Evolutionary conservation across 306 rosid species (phyloP).

Genomic region (Dalbergia cultrata): DNA sequence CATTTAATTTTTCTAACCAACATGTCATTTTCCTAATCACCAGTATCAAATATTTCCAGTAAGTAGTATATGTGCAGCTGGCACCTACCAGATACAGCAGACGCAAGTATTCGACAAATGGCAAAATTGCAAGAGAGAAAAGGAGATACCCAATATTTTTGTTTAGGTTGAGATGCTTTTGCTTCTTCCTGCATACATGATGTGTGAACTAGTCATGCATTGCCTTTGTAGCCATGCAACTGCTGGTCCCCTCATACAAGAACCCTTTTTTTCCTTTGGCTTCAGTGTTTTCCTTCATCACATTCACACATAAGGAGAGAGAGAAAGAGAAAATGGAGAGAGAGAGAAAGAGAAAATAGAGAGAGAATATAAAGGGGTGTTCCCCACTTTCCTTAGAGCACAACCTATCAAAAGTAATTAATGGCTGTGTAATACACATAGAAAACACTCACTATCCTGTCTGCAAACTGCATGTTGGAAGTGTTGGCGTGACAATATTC

Average conservation of each 20-base stretch:
- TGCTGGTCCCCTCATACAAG: constrained; percentile 71
- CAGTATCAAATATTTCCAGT: constrained; percentile 58
- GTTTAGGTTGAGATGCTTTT: constrained; percentile 50
- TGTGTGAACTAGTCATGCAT: constrained; percentile 50
- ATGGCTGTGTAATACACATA: constrained; percentile 62
- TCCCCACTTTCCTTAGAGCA: constrained; percentile 55
- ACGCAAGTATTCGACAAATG: constrained; percentile 58
- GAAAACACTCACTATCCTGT: constrained; percentile 66
- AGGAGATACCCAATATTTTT: constrained; percentile 11
- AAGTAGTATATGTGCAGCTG: constrained; percentile 68
- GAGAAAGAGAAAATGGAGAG: background rate
- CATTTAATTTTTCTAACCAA: constrained; percentile 52
- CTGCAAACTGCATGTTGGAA: constrained; percentile 85
- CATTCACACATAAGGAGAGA: background rate
- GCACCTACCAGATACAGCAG: constrained; percentile 56
- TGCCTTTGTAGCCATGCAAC: constrained; percentile 65
- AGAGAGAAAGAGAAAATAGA: background rate
- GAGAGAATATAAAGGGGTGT: constrained; percentile 46
- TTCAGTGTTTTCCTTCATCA: constrained; percentile 33
- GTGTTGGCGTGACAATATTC: constrained; percentile 95
- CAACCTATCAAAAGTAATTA: constrained; percentile 62
- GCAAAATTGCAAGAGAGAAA: constrained; percentile 53
- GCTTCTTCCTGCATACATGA: constrained; percentile 48
- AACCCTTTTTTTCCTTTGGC: constrained; percentile 44
- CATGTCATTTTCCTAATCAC: constrained; percentile 61